These are phyloP conservation scores for Nakataea oryzae DNA, from an alignment of 2,329 filamentous ascomycete species.

Conservation along the genomic window DNA sequence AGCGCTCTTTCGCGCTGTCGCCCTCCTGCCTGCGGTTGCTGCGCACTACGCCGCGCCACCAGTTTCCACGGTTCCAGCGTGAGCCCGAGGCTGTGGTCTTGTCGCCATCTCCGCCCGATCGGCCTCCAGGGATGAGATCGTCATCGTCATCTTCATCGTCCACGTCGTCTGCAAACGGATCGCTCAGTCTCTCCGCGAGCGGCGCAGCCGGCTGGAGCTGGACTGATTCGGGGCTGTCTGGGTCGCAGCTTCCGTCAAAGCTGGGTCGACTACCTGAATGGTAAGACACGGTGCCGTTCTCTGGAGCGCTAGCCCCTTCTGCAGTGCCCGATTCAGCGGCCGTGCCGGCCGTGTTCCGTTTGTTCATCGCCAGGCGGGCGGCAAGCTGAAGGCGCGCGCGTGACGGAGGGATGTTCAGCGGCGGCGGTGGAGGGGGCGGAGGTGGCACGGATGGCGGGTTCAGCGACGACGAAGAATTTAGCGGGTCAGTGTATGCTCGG, in stretches of 20 bases:
- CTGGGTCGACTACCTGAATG: slow-evolving; percentile 4
- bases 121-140: slow-evolving; percentile 14
- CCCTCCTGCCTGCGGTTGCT: slow-evolving; percentile 5
- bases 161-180: slow-evolving; percentile 49
- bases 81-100: slow-evolving; percentile 4
- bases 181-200: slow-evolving; percentile 23
- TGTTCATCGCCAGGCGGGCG: slow-evolving; percentile 70
- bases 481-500: slow-evolving; percentile 45
- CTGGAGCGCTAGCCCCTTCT: slow-evolving; percentile 20
- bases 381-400: slow-evolving; percentile 83
- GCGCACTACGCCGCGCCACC: slow-evolving; percentile 23
- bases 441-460: slow-evolving; percentile 49
- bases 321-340: slow-evolving; percentile 24
- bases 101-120: not conserved
- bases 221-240: slow-evolving; percentile 4
- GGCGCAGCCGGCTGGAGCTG: slow-evolving; percentile 7
- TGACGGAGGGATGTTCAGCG: slow-evolving; percentile 77
- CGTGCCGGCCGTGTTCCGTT: slow-evolving; percentile 41
- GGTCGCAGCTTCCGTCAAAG: not conserved
- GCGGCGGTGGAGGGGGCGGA: slow-evolving; percentile 59
- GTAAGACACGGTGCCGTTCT: slow-evolving; percentile 19
- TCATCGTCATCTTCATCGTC: slow-evolving; percentile 35
- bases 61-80: slow-evolving; percentile 22
- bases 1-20: slow-evolving; percentile 15
- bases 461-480: slow-evolving; percentile 37